A percentile compares a stretch with the other conserved stretches of the same genome.
Evolutionary conservation across 352 stramenopile genomes (phyloP).

Genomic region (Phytophthora hybrid): DNA sequence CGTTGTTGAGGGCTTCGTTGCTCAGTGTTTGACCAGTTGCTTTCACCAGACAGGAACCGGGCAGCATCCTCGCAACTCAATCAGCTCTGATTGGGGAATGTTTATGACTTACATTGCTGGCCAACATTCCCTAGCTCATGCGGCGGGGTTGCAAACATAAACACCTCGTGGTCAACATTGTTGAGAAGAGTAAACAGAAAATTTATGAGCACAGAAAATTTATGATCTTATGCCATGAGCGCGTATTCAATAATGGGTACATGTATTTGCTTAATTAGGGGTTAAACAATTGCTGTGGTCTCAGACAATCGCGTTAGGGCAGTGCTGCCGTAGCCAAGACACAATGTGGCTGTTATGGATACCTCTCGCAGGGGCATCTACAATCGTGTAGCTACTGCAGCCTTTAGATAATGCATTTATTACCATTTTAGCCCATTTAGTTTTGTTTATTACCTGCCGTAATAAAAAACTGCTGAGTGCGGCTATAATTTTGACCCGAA

Average conservation of each 20-base stretch:
- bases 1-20: slow-evolving; percentile 1
- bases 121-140: neutral
- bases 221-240: too few relatives aligned
- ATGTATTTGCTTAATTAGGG: neutral
- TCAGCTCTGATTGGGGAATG: slow-evolving; percentile 10
- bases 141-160: neutral
- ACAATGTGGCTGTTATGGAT: slow-evolving; percentile 25
- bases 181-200: neutral
- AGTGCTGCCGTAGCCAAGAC: slow-evolving; percentile 27
- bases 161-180: too few relatives aligned
- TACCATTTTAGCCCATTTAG: too few relatives aligned
- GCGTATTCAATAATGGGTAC: too few relatives aligned
- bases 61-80: slow-evolving; percentile 4
- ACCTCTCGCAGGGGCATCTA: slow-evolving; percentile 26
- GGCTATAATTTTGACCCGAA: too few relatives aligned
- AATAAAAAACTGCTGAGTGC: too few relatives aligned
- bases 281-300: neutral
- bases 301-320: slow-evolving; percentile 2
- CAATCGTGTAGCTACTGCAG: slow-evolving; percentile 26
- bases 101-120: neutral
- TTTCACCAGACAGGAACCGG: neutral
- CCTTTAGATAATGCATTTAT: too few relatives aligned
- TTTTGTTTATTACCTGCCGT: too few relatives aligned
- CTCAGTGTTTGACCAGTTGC: slow-evolving; percentile 24
- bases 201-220: neutral